Conservation (phyloP, 1,139 yeast species). For the Saccharomyces pastorianus region DNA sequence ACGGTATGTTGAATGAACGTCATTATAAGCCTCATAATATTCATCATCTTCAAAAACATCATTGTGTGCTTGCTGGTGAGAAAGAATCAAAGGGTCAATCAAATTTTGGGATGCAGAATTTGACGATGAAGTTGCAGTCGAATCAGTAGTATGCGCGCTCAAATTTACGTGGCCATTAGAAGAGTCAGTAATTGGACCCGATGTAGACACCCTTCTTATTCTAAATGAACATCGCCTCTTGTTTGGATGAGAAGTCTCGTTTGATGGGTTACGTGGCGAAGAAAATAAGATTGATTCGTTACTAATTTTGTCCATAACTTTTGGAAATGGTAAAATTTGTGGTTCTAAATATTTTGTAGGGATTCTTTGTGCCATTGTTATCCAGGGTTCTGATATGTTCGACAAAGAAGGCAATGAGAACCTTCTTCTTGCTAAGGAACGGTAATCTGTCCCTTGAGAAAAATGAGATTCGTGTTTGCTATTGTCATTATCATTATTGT, state of each 20-base stretch:
- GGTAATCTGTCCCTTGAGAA: background rate
- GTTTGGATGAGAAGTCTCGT: background rate
- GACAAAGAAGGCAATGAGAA: slow-evolving; percentile 4
- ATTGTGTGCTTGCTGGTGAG: background rate
- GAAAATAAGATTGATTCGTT: slow-evolving; percentile 5
- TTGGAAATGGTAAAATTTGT: slow-evolving; percentile 28
- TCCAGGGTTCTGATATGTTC: slow-evolving; percentile 20
- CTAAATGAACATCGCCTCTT: slow-evolving; percentile 14
- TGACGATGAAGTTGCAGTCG: background rate
- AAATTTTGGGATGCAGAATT: background rate
- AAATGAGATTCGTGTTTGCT: background rate
- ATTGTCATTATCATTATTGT: slow-evolving; percentile 1
- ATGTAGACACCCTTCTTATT: slow-evolving; percentile 28
- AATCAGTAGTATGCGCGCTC: background rate
- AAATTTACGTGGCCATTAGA: slow-evolving; percentile 9
- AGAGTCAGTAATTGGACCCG: slow-evolving; percentile 15
- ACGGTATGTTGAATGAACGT: slow-evolving; percentile 5
- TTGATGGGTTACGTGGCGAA: background rate
- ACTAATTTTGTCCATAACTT: slow-evolving; percentile 18
- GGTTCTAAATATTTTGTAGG: slow-evolving; percentile 28
- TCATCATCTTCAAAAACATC: slow-evolving; percentile 17
- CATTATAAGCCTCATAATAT: slow-evolving; percentile 17
- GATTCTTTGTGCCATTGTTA: slow-evolving; percentile 23
- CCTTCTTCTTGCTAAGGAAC: slow-evolving; percentile 3
- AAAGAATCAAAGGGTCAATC: background rate